A percentile compares a stretch with the other conserved stretches of the same genome.
Evolutionary conservation across 192 early-diverging fungal species (phyloP).

Genomic region (Rhizophagus sp.): DNA sequence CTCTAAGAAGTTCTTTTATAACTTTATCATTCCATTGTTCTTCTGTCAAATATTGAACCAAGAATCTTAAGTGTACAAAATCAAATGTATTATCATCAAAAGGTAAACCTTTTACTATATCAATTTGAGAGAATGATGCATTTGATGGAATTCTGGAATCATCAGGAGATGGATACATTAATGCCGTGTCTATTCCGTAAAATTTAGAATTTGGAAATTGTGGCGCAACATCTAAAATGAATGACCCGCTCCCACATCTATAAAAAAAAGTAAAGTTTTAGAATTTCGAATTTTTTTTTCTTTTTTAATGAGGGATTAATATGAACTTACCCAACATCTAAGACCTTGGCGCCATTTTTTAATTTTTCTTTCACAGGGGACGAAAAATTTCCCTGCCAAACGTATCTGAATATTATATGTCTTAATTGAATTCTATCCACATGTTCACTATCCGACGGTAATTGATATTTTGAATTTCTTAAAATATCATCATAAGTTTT

Average conservation of each 20-base stretch:
- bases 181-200: conserved; percentile 18
- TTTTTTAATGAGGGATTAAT: not conserved
- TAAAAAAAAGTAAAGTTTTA: not conserved
- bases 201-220: conserved; percentile 2
- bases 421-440: conserved; percentile 12
- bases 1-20: conserved; percentile 37
- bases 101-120: conserved; percentile 41
- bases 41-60: conserved; percentile 18
- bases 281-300: no score
- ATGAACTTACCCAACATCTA: conserved; percentile 19
- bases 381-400: conserved; percentile 14
- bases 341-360: not conserved
- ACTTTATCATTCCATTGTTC: conserved; percentile 4
- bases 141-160: conserved; percentile 27
- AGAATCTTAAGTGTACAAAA: conserved; percentile 36
- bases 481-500: not conserved
- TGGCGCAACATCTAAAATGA: not conserved
- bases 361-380: conserved; percentile 8
- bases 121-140: conserved; percentile 34
- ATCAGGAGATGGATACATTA: conserved; percentile 25
- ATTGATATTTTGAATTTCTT: not conserved
- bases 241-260: conserved; percentile 11
- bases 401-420: conserved; percentile 15
- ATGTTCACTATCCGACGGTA: conserved; percentile 2
- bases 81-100: conserved; percentile 52